Evolutionary conservation across 768 basidiomycete species (phyloP), one percentile per base, ranked within the genome.

Genomic region (Mycena galericulata): DNA sequence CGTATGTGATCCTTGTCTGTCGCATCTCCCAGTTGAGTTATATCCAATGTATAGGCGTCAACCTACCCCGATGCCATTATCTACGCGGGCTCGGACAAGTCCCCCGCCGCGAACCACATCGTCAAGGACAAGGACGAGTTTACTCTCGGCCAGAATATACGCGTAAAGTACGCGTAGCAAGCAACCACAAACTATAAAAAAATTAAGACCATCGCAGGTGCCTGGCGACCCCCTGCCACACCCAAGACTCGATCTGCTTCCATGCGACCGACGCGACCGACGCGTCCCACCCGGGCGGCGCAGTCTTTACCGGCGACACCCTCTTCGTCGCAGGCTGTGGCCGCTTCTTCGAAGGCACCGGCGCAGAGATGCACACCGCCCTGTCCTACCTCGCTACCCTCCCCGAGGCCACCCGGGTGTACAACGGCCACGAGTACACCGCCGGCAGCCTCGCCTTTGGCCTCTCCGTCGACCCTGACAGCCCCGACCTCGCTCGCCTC

Each of bases 271-370:
- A 85, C 65, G 78, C 83, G 24, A 70, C 76, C 26, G 79, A 87
- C 27, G 73, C 82, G 53, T 76, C 78, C 27, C 89, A 89, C 67
- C 83, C 92, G 0, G 92, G 92, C 22, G 92, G 85, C 18, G n/a
- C n/a, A n/a, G 94, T 98, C 40, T 97, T 99, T 80, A 98, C 97
- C 0, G 97, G 97, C 18, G 96, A 98, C 76, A 98, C 96, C 1
- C 89, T 98, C 60, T 97, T 98, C 83, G 83, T 87, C 77, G 92
- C 85, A 29, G 95, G 96, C 11, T 97, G 94, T 76, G 97, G 97
- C 29, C 89, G 95, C 27, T 99, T 98, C 88, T 98, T 98, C 76
- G 97, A 98, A 76, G 94, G 95, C 51, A 88, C 86, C 3, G 91
- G 87, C 18, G 80, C 84, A 17, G 86, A 95, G 79, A 99, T 99